phyloP scores from a whole-genome alignment of 2,329 filamentous ascomycete species.

The Tympanopsis confertula region DNA sequence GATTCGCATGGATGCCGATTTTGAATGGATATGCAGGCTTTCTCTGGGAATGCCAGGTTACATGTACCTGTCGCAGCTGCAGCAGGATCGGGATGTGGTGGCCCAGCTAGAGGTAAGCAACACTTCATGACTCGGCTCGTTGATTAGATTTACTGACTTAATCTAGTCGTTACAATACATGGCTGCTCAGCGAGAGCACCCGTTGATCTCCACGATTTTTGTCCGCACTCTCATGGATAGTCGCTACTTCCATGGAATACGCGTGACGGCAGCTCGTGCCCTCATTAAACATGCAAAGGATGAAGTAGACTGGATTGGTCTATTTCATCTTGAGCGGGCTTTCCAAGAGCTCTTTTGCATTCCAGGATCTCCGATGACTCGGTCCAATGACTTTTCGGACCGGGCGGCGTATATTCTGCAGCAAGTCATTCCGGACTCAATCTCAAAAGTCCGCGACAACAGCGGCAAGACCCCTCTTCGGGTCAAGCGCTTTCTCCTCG shows the following conservation, averaged over 20 bases:
- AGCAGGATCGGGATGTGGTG: conserved; percentile 92
- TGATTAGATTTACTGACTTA: neutral
- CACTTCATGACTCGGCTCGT: neutral
- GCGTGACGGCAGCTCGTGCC: conserved; percentile 70
- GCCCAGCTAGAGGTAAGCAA: conserved; percentile 54
- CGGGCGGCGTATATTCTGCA: conserved; percentile 77
- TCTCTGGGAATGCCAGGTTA: conserved; percentile 75
- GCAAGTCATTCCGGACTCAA: conserved; percentile 68
- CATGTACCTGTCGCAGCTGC: conserved; percentile 95
- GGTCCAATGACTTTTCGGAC: conserved; percentile 84
- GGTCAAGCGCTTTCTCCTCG: conserved; percentile 74
- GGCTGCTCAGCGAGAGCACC: conserved; percentile 53
- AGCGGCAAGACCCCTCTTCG: conserved; percentile 67
- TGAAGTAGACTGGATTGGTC: conserved; percentile 63
- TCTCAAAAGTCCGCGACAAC: conserved; percentile 65
- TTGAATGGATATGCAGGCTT: conserved; percentile 90
- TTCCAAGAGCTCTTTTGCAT: conserved; percentile 86
- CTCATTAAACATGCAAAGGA: conserved; percentile 67
- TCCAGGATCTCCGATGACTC: conserved; percentile 64
- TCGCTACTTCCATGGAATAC: conserved; percentile 88
- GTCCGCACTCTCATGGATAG: conserved; percentile 80
- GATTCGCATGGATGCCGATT: conserved; percentile 96
- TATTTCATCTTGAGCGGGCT: conserved; percentile 72
- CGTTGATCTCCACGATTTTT: conserved; percentile 78
- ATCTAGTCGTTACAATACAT: conserved; percentile 61